Base-by-base conservation (phyloP, 805 yeast genomes). In the Metschnikowia shivogae region DNA sequence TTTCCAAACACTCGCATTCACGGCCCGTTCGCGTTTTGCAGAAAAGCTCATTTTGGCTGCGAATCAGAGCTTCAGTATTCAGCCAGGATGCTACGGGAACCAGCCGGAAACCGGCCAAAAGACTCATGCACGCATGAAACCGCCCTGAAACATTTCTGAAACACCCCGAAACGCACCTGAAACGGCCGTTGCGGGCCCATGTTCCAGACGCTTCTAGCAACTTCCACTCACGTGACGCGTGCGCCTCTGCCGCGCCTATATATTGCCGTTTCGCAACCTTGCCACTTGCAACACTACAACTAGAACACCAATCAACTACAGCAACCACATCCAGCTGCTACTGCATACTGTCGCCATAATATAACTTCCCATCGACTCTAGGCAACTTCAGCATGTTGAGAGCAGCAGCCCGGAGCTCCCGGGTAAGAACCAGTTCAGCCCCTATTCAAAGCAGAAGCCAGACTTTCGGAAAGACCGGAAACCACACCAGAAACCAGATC, bases 201-300 rank as follows among this genome's bases (percentile, higher is more conserved):
- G 39, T 37, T 37, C 40, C 40, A 37, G 40, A 29, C 12, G 40
- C 34, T 44, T 44, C 47, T 19, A 36, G 45, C 48, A 44, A 34
- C 37, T 44, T 39, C 47, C 14, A 36, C 36, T 42, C 49, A 46
- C 46, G 49, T 46, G 49, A 29, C 34, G 29, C 20, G 20, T n/a
- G 20, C 34, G 8, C 5, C 28, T 14, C 29, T 34, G 40, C 29
- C 42, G 26, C 31, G 24, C 22, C 20, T 38, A 26, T 46, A 38
- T 41, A 46, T 34, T 37, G 36, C 7, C 19, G 7, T 14, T 3
- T 12, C 30, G 14, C 44, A 19, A 22, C 14, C 19, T 10, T 32
- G 13, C 29, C 11, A 42, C 17, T 17, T 2, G 17, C 17, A 17
- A 17, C 3, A 17, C 17, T 17, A 17, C 17, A 17, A 11, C 28